Percentiles rank a stretch among this genome's conserved stretches.
These are phyloP conservation scores for Aethionema arabicum DNA, from an alignment of 345 rosid genomes.

Conservation along the genomic window DNA sequence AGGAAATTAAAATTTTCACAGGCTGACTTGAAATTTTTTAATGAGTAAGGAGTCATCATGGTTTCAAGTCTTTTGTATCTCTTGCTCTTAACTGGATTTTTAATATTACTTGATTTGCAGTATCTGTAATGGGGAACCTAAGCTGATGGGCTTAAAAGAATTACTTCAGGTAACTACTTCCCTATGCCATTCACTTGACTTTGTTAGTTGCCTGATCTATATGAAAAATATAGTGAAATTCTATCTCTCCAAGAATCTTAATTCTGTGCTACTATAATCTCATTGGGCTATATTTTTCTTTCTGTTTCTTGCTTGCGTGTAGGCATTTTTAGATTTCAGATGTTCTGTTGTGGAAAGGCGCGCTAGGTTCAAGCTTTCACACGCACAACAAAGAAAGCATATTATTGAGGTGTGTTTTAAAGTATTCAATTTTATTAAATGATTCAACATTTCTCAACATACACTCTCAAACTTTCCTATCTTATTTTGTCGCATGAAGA, in stretches of 20 bases:
- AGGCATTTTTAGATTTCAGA: constrained; percentile 93
- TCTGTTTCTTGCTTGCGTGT: constrained; percentile 17
- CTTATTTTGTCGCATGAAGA: constrained; percentile 14
- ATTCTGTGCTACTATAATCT: constrained; percentile 2
- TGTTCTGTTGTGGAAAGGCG: constrained; percentile 94
- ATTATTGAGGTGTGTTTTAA: constrained; percentile 71
- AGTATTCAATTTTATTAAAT: constrained; percentile 12
- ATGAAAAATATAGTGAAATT: constrained; percentile 2
- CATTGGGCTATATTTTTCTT: not conserved
- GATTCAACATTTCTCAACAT: not conserved
- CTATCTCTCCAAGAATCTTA: constrained; percentile 3
- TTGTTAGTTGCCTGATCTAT: constrained; percentile 4
- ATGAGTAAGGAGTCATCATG: constrained; percentile 1
- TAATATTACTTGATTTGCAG: constrained; percentile 44
- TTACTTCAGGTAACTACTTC: constrained; percentile 72
- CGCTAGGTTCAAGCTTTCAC: constrained; percentile 77
- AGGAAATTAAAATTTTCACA: constrained; percentile 7
- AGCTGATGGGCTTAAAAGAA: constrained; percentile 86
- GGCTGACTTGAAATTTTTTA: not conserved
- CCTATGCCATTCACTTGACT: constrained; percentile 6
- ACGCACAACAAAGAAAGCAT: constrained; percentile 78
- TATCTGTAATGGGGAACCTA: constrained; percentile 85
- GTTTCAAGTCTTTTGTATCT: constrained; percentile 6
- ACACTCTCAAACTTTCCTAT: constrained; percentile 4
- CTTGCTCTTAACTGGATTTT: constrained; percentile 21